Percentiles rank a stretch among this genome's conserved stretches.
Conservation (phyloP, 306 rosid genomes). For the Hippophae rhamnoides region DNA sequence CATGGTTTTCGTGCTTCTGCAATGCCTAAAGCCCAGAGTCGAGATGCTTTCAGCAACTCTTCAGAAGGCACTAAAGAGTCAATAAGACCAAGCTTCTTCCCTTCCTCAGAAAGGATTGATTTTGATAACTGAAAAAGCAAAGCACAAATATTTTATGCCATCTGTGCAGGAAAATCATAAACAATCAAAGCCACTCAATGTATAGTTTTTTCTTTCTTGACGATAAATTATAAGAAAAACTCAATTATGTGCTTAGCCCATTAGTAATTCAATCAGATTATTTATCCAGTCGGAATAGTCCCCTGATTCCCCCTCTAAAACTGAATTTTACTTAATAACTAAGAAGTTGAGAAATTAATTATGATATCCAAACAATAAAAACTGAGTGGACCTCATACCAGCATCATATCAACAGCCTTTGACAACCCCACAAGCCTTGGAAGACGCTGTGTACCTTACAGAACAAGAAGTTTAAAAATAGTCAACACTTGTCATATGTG, state of each 20-base stretch:
- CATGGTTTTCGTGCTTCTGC: conserved; percentile 67
- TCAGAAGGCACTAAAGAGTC: conserved; percentile 67
- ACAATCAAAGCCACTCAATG: background rate
- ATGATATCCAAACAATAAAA: background rate
- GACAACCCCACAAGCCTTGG: conserved; percentile 84
- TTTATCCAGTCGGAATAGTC: background rate
- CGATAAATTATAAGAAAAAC: background rate
- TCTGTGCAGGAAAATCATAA: conserved; percentile 7
- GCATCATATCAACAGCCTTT: conserved; percentile 87
- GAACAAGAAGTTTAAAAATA: conserved; percentile 21
- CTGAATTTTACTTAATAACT: background rate
- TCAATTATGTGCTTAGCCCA: too few relatives aligned
- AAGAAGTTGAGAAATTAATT: background rate
- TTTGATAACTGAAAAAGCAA: conserved; percentile 52
- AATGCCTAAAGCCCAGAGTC: conserved; percentile 74
- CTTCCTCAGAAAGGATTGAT: conserved; percentile 84
- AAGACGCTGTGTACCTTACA: conserved; percentile 90
- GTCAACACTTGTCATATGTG: conserved; percentile 1
- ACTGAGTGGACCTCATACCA: conserved; percentile 37
- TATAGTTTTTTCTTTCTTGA: background rate
- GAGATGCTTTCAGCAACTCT: conserved; percentile 73
- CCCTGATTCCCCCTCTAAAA: background rate
- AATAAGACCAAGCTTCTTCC: conserved; percentile 76
- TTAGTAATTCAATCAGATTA: background rate
- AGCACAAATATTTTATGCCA: conserved; percentile 2